Evolutionary conservation across 257 asterid species (phyloP).

Genomic region (Nemophila menziesii): DNA sequence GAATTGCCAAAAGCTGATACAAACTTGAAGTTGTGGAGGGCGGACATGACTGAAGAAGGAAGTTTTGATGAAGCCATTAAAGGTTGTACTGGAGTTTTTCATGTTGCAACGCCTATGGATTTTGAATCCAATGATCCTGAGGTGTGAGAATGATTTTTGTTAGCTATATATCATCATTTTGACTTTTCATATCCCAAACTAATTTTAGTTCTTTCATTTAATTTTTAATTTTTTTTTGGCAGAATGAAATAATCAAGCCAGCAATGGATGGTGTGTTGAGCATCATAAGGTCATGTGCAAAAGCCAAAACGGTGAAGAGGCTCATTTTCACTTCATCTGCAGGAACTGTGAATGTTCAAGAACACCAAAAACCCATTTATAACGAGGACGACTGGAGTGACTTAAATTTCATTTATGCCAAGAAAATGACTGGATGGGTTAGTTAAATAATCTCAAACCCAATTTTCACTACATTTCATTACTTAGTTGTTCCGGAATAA

Average conservation of each 20-base stretch:
- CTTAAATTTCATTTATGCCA: slow-evolving; percentile 63
- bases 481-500: too few relatives aligned
- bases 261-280: slow-evolving; percentile 57
- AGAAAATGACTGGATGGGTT: slow-evolving; percentile 95
- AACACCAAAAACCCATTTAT: slow-evolving; percentile 42
- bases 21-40: too few relatives aligned
- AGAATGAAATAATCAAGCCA: slow-evolving; percentile 89
- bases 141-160: too few relatives aligned
- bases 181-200: too few relatives aligned
- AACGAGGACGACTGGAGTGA: slow-evolving; percentile 74
- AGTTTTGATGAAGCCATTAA: slow-evolving; percentile 54
- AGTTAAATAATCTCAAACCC: too few relatives aligned
- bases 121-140: slow-evolving; percentile 61
- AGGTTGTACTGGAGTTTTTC: slow-evolving; percentile 81
- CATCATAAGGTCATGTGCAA: slow-evolving; percentile 65
- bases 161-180: too few relatives aligned
- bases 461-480: too few relatives aligned
- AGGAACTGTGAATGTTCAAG: slow-evolving; percentile 64
- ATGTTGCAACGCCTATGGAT: too few relatives aligned
- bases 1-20: too few relatives aligned
- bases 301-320: slow-evolving; percentile 69
- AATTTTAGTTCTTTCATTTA: too few relatives aligned
- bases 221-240: slow-evolving; percentile 9
- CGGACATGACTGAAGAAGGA: too few relatives aligned
- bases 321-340: slow-evolving; percentile 81